Evolutionary conservation across 257 asterid genomes (phyloP), one percentile per base, ranked within the genome.

Genomic region (Handroanthus guayacan): DNA sequence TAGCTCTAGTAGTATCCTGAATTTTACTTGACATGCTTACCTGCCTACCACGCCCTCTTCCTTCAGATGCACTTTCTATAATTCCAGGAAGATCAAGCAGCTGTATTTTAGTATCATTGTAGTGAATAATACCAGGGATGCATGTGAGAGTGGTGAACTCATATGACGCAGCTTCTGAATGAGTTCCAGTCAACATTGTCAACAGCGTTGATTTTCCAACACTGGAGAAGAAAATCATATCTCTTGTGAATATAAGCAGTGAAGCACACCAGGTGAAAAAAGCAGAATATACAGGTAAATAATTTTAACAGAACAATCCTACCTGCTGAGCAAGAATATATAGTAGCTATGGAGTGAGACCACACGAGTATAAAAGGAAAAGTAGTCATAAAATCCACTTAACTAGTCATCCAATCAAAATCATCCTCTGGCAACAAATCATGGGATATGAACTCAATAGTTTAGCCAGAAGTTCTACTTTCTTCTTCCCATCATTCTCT

Each of bases 11-110:
- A 36, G 10, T 5, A 36, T 34, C 9, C 31, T 47, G 36, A 44
- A 10, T 71, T 44, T 48, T 12, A 55, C 74, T 43, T 38, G 36
- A 68, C 67, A 44, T 20, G 55, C 7, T 9, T 61, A 89, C 94
- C 91, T 89, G 94, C 82, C 94, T 86, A 85, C 94, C 94, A 81
- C 94, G 94, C 64, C 94, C 94, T 85, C 87, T 89, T 75, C 94
- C 94, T 84, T 89, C 94, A 18, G 94, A 87, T 16, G 94, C 94
- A 72, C 94, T 92, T 81, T 89, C 94, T 38, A 89, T 89, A 81
- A 89, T 89, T 78, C 94, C 94, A 79, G 94, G 94, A 76, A 89
- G 94, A 87, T 89, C 94, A 54, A 89, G 94, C 78, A 89, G 77
- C 85, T 89, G 94, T 66, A 89, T 89, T 84, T 89, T 89, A 79